Conservation (phyloP, 345 rosid species). For the Eucalyptus curtisii region DNA sequence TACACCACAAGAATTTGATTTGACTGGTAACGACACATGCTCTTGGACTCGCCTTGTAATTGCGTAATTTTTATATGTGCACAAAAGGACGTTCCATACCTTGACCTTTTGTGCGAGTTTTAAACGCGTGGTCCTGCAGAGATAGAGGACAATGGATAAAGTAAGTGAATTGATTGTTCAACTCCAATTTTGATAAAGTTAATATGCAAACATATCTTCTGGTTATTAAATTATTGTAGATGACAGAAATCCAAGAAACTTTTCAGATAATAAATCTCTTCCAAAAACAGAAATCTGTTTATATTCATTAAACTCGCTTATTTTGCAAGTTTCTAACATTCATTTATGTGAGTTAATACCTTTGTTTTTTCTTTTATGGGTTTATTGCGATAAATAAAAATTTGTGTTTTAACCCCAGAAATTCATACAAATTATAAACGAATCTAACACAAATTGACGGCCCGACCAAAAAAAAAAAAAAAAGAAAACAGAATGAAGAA, state of each 20-base stretch:
- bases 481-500: too few species aligned
- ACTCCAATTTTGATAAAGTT: not conserved
- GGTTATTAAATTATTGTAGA: not conserved
- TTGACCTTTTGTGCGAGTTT: not conserved
- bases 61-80: not conserved
- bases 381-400: not conserved
- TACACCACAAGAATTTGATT: not conserved
- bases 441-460: not conserved
- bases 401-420: not conserved
- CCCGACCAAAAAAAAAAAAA: not conserved
- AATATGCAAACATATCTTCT: too few species aligned
- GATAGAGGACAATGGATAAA: not conserved
- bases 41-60: not conserved
- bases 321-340: not conserved
- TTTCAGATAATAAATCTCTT: not conserved
- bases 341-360: not conserved
- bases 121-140: not conserved
- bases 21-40: not conserved
- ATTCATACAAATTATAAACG: not conserved
- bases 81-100: not conserved
- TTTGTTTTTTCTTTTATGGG: not conserved
- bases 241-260: not conserved
- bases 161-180: not conserved
- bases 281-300: not conserved
- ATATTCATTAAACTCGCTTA: not conserved